Conservation (phyloP, 805 yeast genomes). For the Ogataea degrootiae region DNA sequence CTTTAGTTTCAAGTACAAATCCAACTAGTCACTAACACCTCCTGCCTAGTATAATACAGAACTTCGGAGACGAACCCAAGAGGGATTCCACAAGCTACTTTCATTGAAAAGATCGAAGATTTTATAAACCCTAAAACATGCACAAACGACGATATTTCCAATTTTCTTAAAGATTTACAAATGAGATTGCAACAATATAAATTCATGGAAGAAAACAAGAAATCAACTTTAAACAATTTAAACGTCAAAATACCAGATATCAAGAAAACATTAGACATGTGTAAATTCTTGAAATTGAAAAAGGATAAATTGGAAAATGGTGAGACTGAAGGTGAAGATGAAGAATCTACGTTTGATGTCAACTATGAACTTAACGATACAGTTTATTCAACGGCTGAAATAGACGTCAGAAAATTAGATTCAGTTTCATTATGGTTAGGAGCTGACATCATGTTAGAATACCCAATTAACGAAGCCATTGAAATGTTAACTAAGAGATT, state of each 20-base stretch:
- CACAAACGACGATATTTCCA: conserved; percentile 30
- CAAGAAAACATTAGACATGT: conserved; percentile 74
- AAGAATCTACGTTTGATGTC: conserved; percentile 48
- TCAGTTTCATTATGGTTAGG: conserved; percentile 92
- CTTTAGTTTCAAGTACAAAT: not conserved
- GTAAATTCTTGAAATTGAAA: conserved; percentile 51
- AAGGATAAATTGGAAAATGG: conserved; percentile 30
- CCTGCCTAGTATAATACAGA: conserved; percentile 27
- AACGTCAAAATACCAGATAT: conserved; percentile 86
- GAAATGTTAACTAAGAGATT: conserved; percentile 61
- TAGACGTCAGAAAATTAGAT: conserved; percentile 51
- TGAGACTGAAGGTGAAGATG: conserved; percentile 28
- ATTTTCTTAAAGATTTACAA: conserved; percentile 70
- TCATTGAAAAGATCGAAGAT: conserved; percentile 77
- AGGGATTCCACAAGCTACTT: conserved; percentile 96
- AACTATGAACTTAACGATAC: conserved; percentile 93
- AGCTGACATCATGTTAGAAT: conserved; percentile 95
- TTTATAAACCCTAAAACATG: conserved; percentile 46
- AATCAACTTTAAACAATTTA: conserved; percentile 46
- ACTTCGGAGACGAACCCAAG: conserved; percentile 72
- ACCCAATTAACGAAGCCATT: conserved; percentile 84
- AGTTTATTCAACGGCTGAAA: conserved; percentile 74
- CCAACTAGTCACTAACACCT: not conserved
- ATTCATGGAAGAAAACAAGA: conserved; percentile 68
- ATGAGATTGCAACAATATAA: conserved; percentile 86